A percentile compares a stretch with the other conserved stretches of the same genome.
These are phyloP conservation scores for Umbelopsis sp. DNA, from an alignment of 192 early-diverging fungal species.

Conservation along the genomic window DNA sequence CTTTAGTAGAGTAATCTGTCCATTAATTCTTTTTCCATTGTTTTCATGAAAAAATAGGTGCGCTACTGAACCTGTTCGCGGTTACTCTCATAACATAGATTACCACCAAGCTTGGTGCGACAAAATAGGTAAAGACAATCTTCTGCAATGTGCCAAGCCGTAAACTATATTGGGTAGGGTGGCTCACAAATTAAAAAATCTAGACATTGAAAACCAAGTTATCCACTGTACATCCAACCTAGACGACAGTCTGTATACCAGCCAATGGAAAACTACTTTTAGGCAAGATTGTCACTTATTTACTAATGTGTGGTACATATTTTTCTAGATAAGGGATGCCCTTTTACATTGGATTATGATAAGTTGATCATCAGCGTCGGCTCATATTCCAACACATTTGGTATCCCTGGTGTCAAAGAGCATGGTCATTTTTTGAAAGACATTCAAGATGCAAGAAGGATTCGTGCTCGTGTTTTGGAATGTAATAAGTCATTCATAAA, in stretches of 20 bases:
- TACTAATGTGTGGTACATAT: neutral
- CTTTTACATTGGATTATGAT: constrained; percentile 71
- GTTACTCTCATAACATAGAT: constrained; percentile 54
- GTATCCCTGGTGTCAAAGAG: constrained; percentile 82
- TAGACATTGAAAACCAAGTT: constrained; percentile 47
- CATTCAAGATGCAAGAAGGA: constrained; percentile 80
- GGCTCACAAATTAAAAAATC: neutral
- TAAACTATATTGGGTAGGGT: neutral
- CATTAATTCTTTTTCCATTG: too few species aligned
- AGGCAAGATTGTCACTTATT: neutral
- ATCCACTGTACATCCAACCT: constrained; percentile 48
- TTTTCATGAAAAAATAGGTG: constrained; percentile 39
- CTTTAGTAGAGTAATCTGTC: too few species aligned
- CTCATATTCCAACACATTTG: constrained; percentile 82
- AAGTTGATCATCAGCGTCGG: constrained; percentile 84
- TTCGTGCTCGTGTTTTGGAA: constrained; percentile 77
- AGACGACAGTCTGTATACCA: constrained; percentile 26
- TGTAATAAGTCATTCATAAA: constrained; percentile 37
- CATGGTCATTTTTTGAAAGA: constrained; percentile 88
- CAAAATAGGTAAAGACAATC: constrained; percentile 40
- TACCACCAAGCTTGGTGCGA: constrained; percentile 71
- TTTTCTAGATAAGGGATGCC: constrained; percentile 25
- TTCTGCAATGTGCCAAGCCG: neutral
- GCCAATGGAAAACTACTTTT: neutral
- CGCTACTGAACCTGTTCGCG: constrained; percentile 82